phyloP scores from a whole-genome alignment of 2,329 filamentous ascomycete species.

The Parastagonospora avenae region DNA sequence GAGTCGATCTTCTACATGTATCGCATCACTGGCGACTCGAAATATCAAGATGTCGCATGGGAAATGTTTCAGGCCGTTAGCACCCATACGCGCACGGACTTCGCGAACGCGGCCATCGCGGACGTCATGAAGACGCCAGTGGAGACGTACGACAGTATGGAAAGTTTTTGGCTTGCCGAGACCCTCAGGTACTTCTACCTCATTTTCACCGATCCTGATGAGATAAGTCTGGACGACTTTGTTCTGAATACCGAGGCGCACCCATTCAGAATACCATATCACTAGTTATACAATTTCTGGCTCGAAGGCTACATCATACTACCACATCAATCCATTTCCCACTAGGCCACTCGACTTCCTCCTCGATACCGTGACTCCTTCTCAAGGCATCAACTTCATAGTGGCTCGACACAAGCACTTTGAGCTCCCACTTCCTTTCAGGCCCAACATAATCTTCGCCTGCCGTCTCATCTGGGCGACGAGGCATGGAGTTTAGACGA shows the following conservation, averaged over 20 bases:
- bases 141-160: constrained; percentile 38
- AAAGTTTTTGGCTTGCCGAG: constrained; percentile 60
- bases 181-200: constrained; percentile 58
- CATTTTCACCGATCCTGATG: constrained; percentile 50
- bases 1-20: constrained; percentile 66
- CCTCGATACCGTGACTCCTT: no score
- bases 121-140: constrained; percentile 51
- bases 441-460: no score
- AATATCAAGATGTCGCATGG: constrained; percentile 53
- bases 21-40: constrained; percentile 60
- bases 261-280: constrained; percentile 44
- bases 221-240: constrained; percentile 51
- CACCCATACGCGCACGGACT: constrained; percentile 47
- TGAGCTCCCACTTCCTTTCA: no score
- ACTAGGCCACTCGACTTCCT: no score
- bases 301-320: no score
- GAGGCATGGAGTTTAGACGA: no score
- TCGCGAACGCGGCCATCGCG: constrained; percentile 52
- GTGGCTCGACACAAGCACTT: no score
- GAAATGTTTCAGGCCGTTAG: constrained; percentile 54
- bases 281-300: no score
- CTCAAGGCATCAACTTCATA: no score
- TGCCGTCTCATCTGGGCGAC: no score
- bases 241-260: constrained; percentile 57
- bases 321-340: no score